Percentiles rank a stretch among this genome's conserved stretches.
phyloP scores from a whole-genome alignment of 305 asterid genomes.

The Fraxinus nigra region DNA sequence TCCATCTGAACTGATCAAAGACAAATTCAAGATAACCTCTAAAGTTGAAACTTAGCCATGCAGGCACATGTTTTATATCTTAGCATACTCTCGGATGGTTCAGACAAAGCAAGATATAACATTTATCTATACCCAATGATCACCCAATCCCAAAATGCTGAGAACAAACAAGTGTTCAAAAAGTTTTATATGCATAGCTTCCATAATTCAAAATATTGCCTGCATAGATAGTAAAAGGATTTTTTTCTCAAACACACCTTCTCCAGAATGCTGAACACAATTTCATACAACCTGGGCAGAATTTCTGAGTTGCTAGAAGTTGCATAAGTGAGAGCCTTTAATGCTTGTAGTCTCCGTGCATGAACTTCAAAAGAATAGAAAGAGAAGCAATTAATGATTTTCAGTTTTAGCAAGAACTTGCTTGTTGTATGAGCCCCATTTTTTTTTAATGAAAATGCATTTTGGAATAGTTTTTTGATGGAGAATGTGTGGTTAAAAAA shows the following conservation, averaged over 20 bases:
- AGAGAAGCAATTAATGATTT: constrained; percentile 26
- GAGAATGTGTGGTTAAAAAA: too few relatives aligned
- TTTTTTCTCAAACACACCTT: constrained; percentile 54
- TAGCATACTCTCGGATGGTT: constrained; percentile 2
- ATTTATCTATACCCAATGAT: not conserved
- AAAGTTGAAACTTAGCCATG: not conserved
- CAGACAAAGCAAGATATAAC: constrained; percentile 1
- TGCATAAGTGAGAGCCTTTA: constrained; percentile 96
- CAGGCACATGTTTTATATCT: constrained; percentile 1
- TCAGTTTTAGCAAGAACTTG: constrained; percentile 15
- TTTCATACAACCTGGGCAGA: constrained; percentile 80
- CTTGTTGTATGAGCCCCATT: not conserved
- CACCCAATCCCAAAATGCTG: constrained; percentile 10
- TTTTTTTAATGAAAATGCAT: not conserved
- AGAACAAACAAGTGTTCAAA: not conserved
- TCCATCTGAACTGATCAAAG: constrained; percentile 6
- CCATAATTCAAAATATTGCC: not conserved
- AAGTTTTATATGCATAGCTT: not conserved
- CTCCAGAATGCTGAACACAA: constrained; percentile 88
- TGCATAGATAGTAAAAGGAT: constrained; percentile 3
- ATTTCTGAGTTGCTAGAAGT: constrained; percentile 91
- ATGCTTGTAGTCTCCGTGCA: constrained; percentile 94
- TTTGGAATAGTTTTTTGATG: not conserved
- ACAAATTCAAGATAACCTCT: not conserved
- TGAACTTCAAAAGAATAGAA: constrained; percentile 66